Evolutionary conservation across 2,329 filamentous ascomycete genomes (phyloP).

Genomic region (Fusarium papillatum): DNA sequence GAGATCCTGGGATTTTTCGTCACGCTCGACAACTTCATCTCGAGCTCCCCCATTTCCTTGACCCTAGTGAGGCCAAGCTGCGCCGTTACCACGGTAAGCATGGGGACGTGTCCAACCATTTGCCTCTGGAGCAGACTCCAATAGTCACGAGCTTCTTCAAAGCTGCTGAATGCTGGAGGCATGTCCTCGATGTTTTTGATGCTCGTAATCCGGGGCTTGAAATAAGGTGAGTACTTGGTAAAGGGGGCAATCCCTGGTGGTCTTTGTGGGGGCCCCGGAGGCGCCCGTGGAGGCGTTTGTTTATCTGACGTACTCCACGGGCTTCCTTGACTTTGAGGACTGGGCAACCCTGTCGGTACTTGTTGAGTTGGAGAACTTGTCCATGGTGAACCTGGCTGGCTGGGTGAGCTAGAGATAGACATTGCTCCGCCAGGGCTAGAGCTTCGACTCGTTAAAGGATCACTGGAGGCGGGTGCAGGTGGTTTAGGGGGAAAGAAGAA

Average conservation of each 20-base stretch:
- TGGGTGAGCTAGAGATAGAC: slow-evolving; percentile 36
- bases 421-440: slow-evolving; percentile 23
- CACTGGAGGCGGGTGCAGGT: slow-evolving; percentile 5
- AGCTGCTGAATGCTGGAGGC: slow-evolving; percentile 47
- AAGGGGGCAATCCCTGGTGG: slow-evolving; percentile 52
- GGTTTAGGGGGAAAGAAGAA: slow-evolving; percentile 48
- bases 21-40: slow-evolving; percentile 48
- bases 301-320: slow-evolving; percentile 39
- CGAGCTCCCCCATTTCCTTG: slow-evolving; percentile 43
- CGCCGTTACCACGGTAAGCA: slow-evolving; percentile 48
- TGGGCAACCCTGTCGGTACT: slow-evolving; percentile 43
- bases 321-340: slow-evolving; percentile 51
- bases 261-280: slow-evolving; percentile 31
- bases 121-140: slow-evolving; percentile 54
- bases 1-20: slow-evolving; percentile 46
- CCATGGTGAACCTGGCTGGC: slow-evolving; percentile 46
- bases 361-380: slow-evolving; percentile 17
- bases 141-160: slow-evolving; percentile 54
- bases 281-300: slow-evolving; percentile 34
- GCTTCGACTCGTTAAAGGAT: slow-evolving; percentile 6
- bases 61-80: slow-evolving; percentile 47
- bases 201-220: slow-evolving; percentile 46
- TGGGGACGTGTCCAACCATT: slow-evolving; percentile 53
- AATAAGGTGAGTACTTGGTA: slow-evolving; percentile 54
- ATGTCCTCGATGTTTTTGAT: slow-evolving; percentile 50